A percentile compares a stretch with the other conserved stretches of the same genome.
phyloP scores from a whole-genome alignment of 768 basidiomycete genomes.

The Lyophyllum semitale region DNA sequence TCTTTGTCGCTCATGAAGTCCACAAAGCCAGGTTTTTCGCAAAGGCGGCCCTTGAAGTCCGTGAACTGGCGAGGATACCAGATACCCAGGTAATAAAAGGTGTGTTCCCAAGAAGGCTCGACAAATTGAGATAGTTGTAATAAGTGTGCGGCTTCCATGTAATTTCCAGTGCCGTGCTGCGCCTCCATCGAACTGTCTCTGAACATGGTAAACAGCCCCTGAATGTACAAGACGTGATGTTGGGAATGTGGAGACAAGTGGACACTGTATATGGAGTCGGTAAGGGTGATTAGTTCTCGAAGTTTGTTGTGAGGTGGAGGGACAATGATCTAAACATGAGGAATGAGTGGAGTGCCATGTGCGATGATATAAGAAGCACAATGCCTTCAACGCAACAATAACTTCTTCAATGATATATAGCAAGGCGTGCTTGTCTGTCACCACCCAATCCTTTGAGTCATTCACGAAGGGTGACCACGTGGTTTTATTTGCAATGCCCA shows the following conservation, averaged over 20 bases:
- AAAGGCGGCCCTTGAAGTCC: not conserved
- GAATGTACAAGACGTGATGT: not conserved
- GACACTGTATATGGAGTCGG: not conserved
- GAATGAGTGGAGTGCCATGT: too few species aligned
- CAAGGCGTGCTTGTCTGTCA: not conserved
- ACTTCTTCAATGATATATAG: not conserved
- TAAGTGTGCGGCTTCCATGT: too few species aligned
- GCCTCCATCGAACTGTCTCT: too few species aligned
- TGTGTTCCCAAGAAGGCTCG: not conserved
- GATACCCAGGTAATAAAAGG: not conserved
- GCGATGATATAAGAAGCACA: too few species aligned
- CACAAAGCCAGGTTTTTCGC: not conserved
- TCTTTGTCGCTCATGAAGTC: not conserved
- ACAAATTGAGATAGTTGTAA: not conserved
- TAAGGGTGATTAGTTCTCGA: not conserved
- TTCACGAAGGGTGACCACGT: not conserved
- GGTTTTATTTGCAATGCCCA: too few species aligned
- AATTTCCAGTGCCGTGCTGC: not conserved
- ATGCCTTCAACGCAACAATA: not conserved
- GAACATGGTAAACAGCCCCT: not conserved
- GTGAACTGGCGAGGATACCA: not conserved
- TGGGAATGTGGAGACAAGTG: not conserved
- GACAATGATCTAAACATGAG: too few species aligned
- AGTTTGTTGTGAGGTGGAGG: not conserved
- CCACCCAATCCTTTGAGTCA: not conserved